Evolutionary conservation across 2,329 filamentous ascomycete genomes (phyloP), one percentile per base, ranked within the genome.

Genomic region (Bipolaris bicolor): DNA sequence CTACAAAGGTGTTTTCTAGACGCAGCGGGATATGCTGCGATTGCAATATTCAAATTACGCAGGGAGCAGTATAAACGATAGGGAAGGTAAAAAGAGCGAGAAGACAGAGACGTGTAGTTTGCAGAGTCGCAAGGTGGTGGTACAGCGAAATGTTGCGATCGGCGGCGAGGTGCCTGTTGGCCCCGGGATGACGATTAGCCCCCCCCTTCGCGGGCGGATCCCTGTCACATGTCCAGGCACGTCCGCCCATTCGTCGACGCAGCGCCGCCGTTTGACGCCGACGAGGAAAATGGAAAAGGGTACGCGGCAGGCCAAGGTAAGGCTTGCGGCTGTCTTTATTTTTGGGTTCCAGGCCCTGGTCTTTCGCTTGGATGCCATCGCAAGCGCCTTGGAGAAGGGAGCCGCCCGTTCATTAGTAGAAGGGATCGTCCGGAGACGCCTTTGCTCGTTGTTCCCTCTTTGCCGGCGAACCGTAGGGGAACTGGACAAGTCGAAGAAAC

Each of bases 181-280:
- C 22, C 29, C 44, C 22, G 20, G 29, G 44, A 52, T 48, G 50
- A 39, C 55, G 50, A 52, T 22, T 37, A 24, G 36, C 24, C 9
- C 36, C 15, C 34, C 36, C 24, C 24, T 40, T 31, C n/a, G 18
- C 15, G 11, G 34, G n/a, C 24, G 16, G 10, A 39, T 31, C 36
- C 51, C 44, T 53, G 39, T 16, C 52, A 10, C 46, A 13, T 31
- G 3, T n/a, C 18, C 18, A 51, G 51, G 41, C 49, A 53, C 46
- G 52, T 22, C 34, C 50, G 37, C 26, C 49, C 18, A 64, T 47
- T 62, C 48, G 60, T 36, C 45, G 49, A 5, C 36, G 11, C 18
- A n/a, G 20, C 37, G 29, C 49, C 61, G 57, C 62, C 61, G 61
- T 51, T 52, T 49, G 55, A 51, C 58, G 55, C 58, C 58, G 55